Conservation (phyloP, 192 early-diverging fungal genomes). For the Backusella australiensis region DNA sequence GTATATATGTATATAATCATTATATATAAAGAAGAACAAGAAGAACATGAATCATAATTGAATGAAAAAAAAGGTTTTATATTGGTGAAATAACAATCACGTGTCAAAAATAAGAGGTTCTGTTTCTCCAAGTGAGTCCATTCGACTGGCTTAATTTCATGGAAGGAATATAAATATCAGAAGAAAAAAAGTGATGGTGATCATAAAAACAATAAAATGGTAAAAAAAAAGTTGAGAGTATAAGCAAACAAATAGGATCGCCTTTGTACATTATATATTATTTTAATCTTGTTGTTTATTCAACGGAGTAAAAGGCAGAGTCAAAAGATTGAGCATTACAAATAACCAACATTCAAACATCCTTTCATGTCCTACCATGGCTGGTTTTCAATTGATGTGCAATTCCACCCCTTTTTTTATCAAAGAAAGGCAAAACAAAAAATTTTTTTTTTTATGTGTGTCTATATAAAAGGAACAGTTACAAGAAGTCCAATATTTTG, state of each 20-base stretch:
- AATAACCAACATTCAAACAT: constrained; percentile 2
- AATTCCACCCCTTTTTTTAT: neutral
- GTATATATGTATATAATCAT: neutral
- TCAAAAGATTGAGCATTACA: neutral
- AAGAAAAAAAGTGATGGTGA: neutral
- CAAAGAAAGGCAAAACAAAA: neutral
- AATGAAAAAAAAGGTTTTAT: neutral
- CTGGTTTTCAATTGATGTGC: neutral
- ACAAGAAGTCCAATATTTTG: constrained; percentile 2
- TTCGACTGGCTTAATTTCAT: neutral
- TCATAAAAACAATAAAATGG: neutral
- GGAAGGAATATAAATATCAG: neutral
- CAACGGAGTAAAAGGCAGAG: constrained; percentile 3
- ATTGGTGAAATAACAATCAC: neutral
- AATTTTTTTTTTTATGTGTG: neutral
- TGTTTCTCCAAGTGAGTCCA: neutral
- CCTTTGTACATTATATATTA: neutral
- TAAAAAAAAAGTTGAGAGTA: neutral
- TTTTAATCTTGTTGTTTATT: neutral
- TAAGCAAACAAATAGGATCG: neutral
- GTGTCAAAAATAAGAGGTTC: neutral
- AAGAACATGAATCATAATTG: neutral
- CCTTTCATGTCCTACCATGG: constrained; percentile 1
- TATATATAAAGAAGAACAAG: neutral
- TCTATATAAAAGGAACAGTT: neutral